These are phyloP conservation scores for Rhodamnia rubescens DNA, from an alignment of 345 rosid genomes.

Conservation along the genomic window DNA sequence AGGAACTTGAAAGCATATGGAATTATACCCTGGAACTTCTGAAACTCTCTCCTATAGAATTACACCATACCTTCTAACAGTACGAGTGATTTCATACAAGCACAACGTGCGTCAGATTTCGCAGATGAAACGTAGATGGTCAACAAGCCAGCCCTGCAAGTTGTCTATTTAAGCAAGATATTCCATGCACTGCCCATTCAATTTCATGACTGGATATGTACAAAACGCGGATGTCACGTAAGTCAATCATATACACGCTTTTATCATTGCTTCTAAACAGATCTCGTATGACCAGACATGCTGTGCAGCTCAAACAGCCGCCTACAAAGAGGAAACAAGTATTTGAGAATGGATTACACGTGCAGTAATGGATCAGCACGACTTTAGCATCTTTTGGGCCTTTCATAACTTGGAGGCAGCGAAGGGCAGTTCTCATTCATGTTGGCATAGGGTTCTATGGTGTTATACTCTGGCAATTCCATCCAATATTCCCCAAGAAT, in stretches of 20 bases:
- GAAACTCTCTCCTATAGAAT: background rate
- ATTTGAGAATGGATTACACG: background rate
- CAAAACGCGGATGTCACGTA: background rate
- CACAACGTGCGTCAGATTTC: background rate
- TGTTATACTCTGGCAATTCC: conserved; percentile 82
- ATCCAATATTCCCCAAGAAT: conserved; percentile 78
- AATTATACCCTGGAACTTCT: background rate
- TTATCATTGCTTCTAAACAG: conserved; percentile 3
- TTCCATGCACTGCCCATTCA: background rate
- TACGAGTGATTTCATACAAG: background rate
- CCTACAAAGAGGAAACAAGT: background rate
- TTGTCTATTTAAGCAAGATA: background rate
- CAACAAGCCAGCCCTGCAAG: background rate
- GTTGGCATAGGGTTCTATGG: conserved; percentile 65
- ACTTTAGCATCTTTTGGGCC: conserved; percentile 54
- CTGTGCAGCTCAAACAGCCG: background rate
- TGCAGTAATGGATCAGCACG: background rate
- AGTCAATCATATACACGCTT: background rate
- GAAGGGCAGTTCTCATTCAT: conserved; percentile 95
- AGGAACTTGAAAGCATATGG: background rate
- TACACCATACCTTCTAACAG: background rate
- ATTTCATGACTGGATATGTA: background rate
- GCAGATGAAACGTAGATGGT: background rate
- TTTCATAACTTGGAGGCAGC: conserved; percentile 70
- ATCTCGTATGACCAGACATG: background rate